These are phyloP conservation scores for Russula ochroleuca DNA, from an alignment of 768 basidiomycete genomes.

Conservation along the genomic window DNA sequence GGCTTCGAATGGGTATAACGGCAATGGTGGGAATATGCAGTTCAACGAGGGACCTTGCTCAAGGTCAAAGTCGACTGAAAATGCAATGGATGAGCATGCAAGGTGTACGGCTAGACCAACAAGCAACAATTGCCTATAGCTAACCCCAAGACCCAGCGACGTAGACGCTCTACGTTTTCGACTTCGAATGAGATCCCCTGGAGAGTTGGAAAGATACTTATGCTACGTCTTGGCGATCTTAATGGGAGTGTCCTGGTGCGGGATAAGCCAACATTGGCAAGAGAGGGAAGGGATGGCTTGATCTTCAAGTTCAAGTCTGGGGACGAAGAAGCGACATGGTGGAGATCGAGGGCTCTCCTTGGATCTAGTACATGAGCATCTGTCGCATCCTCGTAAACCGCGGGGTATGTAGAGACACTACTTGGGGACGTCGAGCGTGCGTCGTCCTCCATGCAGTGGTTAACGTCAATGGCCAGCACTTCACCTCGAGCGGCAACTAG, in stretches of 20 bases:
- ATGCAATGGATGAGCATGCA: conserved; percentile 19
- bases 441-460: conserved; percentile 9
- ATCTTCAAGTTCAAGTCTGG: conserved; percentile 25
- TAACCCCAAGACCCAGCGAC: conserved; percentile 64
- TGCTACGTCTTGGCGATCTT: conserved; percentile 32
- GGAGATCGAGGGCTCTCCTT: conserved; percentile 9
- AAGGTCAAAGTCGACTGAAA: conserved; percentile 78
- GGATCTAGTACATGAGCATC: background rate
- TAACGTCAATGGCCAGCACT: background rate
- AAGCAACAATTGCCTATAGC: conserved; percentile 49
- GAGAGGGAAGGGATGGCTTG: conserved; percentile 20
- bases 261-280: background rate
- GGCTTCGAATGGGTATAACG: conserved; percentile 58
- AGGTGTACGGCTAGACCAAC: background rate
- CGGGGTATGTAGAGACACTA: background rate
- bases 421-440: background rate
- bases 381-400: background rate
- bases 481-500: too few relatives aligned
- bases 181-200: conserved; percentile 45
- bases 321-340: conserved; percentile 28
- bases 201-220: conserved; percentile 24
- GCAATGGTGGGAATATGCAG: conserved; percentile 62
- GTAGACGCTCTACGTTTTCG: conserved; percentile 47
- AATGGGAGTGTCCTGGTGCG: conserved; percentile 37
- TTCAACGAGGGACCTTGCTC: conserved; percentile 80